Conservation (phyloP, 106 monocot genomes). For the Vanilla planifolia region DNA sequence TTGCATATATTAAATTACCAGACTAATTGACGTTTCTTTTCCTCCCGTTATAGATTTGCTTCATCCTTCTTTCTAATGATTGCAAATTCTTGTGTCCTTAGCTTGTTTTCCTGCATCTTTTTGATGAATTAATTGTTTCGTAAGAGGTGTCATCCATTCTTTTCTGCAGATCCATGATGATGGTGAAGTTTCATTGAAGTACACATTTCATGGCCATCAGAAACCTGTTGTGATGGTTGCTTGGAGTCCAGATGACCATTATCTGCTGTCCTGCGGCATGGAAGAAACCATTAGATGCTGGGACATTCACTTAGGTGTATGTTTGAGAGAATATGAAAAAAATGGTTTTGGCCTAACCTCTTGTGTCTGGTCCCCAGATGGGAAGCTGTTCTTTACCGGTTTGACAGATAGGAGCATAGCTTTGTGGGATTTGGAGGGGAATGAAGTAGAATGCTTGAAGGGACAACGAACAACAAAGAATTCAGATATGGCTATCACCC, state of each 20-base stretch:
- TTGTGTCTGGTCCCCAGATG: conserved; percentile 73
- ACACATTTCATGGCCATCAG: conserved; percentile 55
- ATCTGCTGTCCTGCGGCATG: conserved; percentile 70
- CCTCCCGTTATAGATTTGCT: no score
- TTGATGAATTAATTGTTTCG: no score
- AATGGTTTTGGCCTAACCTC: conserved; percentile 42
- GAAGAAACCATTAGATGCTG: conserved; percentile 63
- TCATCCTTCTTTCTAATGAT: no score
- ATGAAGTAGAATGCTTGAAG: conserved; percentile 52
- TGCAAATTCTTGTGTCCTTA: no score
- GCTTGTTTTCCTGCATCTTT: no score
- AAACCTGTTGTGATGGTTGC: conserved; percentile 66
- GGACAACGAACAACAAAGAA: conserved; percentile 44
- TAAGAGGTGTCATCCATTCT: no score
- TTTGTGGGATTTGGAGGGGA: conserved; percentile 52
- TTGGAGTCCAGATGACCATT: conserved; percentile 68
- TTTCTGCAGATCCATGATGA: conserved; percentile 47
- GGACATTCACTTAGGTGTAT: conserved; percentile 52
- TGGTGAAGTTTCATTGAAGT: conserved; percentile 44
- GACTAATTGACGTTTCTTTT: no score
- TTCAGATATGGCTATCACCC: conserved; percentile 57
- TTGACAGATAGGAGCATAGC: conserved; percentile 40
- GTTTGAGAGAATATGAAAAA: conserved; percentile 48
- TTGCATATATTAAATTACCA: no score
- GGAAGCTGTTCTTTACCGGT: conserved; percentile 40